phyloP scores from a whole-genome alignment of 768 basidiomycete genomes.

The Hortiboletus campestris region DNA sequence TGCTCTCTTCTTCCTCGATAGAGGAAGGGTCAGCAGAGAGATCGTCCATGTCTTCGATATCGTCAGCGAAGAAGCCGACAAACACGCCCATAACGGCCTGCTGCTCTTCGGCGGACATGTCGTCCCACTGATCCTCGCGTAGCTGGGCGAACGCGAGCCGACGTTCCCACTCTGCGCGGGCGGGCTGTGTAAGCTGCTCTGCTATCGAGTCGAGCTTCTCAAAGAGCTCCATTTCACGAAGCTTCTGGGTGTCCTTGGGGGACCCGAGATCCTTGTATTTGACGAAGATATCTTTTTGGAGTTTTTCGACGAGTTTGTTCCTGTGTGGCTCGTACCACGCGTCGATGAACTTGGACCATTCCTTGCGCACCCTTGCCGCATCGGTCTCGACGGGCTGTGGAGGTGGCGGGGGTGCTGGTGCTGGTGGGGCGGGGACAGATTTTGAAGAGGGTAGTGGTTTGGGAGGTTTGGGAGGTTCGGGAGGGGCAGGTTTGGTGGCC shows the following conservation, averaged over 20 bases:
- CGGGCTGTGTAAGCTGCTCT: conserved; percentile 27
- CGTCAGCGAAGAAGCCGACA: conserved; percentile 29
- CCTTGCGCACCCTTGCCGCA: conserved; percentile 29
- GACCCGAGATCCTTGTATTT: conserved; percentile 32
- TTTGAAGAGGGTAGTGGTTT: conserved; percentile 14
- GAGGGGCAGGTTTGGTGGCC: conserved; percentile 13
- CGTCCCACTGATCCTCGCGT: conserved; percentile 30
- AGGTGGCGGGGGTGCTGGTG: conserved; percentile 12
- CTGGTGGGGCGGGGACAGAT: neutral
- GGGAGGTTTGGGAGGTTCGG: conserved; percentile 15
- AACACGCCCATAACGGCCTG: conserved; percentile 31
- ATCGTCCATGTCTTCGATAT: conserved; percentile 23
- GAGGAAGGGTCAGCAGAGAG: conserved; percentile 4
- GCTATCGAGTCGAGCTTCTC: conserved; percentile 23
- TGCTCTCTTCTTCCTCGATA: conserved; percentile 19
- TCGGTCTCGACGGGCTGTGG: conserved; percentile 18
- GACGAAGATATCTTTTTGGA: conserved; percentile 28
- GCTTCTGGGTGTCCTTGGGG: conserved; percentile 26
- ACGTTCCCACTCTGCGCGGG: conserved; percentile 34
- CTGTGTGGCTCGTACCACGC: conserved; percentile 32
- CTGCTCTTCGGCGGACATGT: conserved; percentile 33
- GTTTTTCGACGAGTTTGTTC: conserved; percentile 29
- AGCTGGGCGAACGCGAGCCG: conserved; percentile 31
- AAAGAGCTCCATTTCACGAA: conserved; percentile 30
- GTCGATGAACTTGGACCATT: conserved; percentile 29